Conservation (phyloP, 116 monocot species). For the Papilionanthe hybrid region DNA sequence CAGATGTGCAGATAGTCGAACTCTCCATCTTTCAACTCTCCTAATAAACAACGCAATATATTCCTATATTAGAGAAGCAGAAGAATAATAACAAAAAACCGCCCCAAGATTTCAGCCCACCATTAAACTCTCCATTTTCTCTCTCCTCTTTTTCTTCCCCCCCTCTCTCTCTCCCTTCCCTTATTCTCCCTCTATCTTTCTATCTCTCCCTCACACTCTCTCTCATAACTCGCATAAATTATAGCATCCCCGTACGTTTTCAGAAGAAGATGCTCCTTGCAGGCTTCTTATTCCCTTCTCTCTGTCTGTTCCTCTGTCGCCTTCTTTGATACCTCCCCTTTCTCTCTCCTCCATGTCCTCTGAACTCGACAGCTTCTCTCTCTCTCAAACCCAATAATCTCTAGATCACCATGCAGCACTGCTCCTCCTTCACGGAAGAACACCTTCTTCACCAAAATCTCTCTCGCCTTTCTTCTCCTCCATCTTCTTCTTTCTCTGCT, state of each 20-base stretch:
- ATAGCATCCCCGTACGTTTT: background rate
- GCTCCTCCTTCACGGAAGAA: background rate
- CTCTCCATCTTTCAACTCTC: too few species aligned
- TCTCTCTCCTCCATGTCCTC: background rate
- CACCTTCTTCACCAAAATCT: background rate
- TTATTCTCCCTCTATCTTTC: too few species aligned
- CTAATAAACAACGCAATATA: too few species aligned
- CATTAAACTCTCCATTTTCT: too few species aligned
- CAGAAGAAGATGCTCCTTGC: background rate
- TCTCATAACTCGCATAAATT: background rate
- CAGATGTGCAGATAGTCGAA: too few species aligned
- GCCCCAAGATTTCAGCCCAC: too few species aligned
- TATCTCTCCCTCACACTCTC: too few species aligned
- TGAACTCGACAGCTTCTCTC: background rate
- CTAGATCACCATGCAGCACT: background rate
- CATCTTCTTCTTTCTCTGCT: background rate
- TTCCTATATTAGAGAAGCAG: too few species aligned
- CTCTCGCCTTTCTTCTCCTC: background rate
- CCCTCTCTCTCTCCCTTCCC: too few species aligned
- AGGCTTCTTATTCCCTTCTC: background rate
- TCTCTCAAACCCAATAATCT: background rate
- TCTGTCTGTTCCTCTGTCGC: background rate
- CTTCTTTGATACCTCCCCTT: background rate
- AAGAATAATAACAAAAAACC: too few species aligned
- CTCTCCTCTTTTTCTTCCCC: too few species aligned